phyloP scores from a whole-genome alignment of 2,329 filamentous ascomycete genomes.

The Colletotrichum sojae region DNA sequence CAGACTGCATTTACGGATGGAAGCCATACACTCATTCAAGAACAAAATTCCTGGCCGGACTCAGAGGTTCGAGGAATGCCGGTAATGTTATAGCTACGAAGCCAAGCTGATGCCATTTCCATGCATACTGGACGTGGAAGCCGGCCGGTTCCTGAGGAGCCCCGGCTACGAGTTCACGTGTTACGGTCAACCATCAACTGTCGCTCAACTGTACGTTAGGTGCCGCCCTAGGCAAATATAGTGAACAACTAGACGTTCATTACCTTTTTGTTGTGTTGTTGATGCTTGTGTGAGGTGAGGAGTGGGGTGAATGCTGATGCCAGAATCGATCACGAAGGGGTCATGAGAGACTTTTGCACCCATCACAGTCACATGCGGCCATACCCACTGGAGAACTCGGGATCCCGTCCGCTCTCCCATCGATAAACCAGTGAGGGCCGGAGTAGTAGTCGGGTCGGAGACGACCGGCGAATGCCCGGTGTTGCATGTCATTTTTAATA shows the following conservation, averaged over 20 bases:
- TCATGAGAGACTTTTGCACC: background rate
- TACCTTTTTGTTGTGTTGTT: background rate
- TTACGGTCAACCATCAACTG: constrained; percentile 21
- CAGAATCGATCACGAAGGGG: background rate
- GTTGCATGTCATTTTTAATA: constrained; percentile 7
- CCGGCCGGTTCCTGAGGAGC: background rate
- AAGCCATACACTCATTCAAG: constrained; percentile 37
- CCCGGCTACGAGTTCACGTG: constrained; percentile 28
- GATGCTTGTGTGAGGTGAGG: background rate
- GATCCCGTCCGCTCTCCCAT: constrained; percentile 14
- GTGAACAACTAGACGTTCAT: constrained; percentile 16
- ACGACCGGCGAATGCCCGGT: constrained; percentile 20
- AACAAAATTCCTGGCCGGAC: constrained; percentile 18
- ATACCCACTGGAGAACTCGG: constrained; percentile 18
- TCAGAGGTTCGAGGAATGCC: constrained; percentile 21
- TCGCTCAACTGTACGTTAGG: constrained; percentile 31
- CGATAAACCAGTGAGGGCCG: constrained; percentile 12
- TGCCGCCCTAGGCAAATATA: constrained; percentile 22
- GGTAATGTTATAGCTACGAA: constrained; percentile 36
- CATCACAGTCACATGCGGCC: background rate
- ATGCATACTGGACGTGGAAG: constrained; percentile 29
- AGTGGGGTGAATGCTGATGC: background rate
- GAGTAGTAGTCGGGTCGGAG: constrained; percentile 10
- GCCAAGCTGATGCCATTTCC: constrained; percentile 28
- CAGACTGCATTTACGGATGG: constrained; percentile 29